Conservation (phyloP, 805 yeast species). For the Myxozyma neotropica region DNA sequence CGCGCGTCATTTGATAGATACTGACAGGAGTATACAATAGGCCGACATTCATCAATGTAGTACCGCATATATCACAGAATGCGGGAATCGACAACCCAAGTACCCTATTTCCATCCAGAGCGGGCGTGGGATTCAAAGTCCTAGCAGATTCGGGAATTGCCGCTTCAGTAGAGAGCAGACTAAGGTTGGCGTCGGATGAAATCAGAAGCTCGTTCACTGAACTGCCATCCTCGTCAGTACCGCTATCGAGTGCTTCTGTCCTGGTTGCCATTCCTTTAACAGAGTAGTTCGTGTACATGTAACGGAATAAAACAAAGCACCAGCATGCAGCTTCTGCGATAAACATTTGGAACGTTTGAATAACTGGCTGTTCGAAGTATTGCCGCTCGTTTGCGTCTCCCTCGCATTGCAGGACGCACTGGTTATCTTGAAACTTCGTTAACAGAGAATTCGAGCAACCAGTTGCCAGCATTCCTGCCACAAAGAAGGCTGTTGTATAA, state of each 20-base stretch:
- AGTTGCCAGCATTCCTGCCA: slow-evolving; percentile 61
- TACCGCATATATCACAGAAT: slow-evolving; percentile 68
- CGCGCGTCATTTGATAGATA: slow-evolving; percentile 83
- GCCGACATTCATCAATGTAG: slow-evolving; percentile 77
- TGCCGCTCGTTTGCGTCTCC: slow-evolving; percentile 49
- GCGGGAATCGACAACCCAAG: slow-evolving; percentile 61
- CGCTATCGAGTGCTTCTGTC: slow-evolving; percentile 5
- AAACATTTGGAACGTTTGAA: slow-evolving; percentile 82
- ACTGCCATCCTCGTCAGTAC: neutral
- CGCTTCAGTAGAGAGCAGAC: slow-evolving; percentile 12
- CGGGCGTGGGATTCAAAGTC: neutral
- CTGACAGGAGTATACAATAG: slow-evolving; percentile 74
- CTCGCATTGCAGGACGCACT: slow-evolving; percentile 62
- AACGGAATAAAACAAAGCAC: slow-evolving; percentile 40
- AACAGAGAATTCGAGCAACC: slow-evolving; percentile 75
- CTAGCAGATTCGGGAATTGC: neutral
- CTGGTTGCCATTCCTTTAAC: slow-evolving; percentile 6
- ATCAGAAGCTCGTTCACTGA: neutral
- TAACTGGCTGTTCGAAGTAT: slow-evolving; percentile 72
- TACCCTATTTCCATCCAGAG: slow-evolving; percentile 40
- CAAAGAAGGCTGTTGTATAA: slow-evolving; percentile 33
- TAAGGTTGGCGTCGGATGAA: slow-evolving; percentile 2
- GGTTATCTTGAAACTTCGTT: slow-evolving; percentile 74
- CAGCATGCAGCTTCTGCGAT: slow-evolving; percentile 64
- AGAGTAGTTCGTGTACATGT: neutral